Percentiles rank a stretch among this genome's conserved stretches.
These are phyloP conservation scores for Globisporangium carolinianum DNA, from an alignment of 352 stramenopile genomes.

Conservation along the genomic window DNA sequence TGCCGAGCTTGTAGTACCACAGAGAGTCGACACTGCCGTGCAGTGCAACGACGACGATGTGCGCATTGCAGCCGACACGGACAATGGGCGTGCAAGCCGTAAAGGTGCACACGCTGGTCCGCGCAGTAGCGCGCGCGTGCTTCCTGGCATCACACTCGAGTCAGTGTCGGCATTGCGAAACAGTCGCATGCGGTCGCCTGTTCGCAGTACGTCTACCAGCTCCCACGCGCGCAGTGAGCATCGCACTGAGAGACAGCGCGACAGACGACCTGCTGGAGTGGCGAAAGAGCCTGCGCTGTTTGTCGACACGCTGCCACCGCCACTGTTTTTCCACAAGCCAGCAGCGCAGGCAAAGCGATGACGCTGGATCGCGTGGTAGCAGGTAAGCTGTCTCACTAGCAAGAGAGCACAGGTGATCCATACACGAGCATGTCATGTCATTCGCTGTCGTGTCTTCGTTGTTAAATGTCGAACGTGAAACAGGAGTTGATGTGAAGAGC, in stretches of 20 bases:
- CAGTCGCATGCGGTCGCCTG: background rate
- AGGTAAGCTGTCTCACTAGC: too few relatives aligned
- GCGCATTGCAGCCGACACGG: background rate
- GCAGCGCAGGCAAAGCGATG: conserved; percentile 4
- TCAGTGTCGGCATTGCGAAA: background rate
- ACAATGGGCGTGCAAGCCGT: background rate
- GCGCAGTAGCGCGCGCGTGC: background rate
- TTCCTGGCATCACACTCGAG: conserved; percentile 4
- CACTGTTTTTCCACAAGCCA: conserved; percentile 42
- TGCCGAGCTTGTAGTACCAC: background rate
- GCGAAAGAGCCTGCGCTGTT: background rate
- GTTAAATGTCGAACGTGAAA: too few relatives aligned
- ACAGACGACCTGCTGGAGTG: background rate
- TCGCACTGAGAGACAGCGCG: background rate
- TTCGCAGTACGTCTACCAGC: too few relatives aligned
- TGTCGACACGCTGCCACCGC: conserved; percentile 22
- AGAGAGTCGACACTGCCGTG: conserved; percentile 15
- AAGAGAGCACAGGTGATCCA: too few relatives aligned
- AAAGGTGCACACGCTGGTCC: background rate
- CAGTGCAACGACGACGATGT: conserved; percentile 23
- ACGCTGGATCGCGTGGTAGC: background rate
- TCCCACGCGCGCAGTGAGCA: background rate
- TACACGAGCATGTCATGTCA: too few relatives aligned
- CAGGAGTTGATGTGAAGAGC: too few relatives aligned
- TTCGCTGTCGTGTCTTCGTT: too few relatives aligned